Evolutionary conservation across 352 stramenopile genomes (phyloP), one percentile per base, ranked within the genome.

Genomic region (Phytophthora melonis): DNA sequence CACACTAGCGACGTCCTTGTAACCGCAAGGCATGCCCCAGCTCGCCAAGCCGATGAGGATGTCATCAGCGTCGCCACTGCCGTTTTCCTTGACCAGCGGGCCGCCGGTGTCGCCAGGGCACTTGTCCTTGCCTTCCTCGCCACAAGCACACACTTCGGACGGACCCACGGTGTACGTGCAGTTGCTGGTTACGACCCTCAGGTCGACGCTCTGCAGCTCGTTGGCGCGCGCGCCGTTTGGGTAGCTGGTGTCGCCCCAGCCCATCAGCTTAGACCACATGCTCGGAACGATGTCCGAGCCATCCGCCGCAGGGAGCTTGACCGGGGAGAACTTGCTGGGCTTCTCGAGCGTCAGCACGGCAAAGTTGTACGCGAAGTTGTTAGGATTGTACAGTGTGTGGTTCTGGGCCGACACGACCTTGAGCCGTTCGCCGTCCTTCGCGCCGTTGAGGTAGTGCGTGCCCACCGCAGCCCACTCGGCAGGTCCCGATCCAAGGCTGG

Each of bases 341-440:
- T 36, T 71, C 58, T 71, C 68, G 25, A 82, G 77, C 53, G 72
- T 74, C 10, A 92, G 53, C 19, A 93, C 64, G 18, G 74, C 47
- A 56, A 83, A 83, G 70, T 92, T 83, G 53, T 80, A 69, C n/a
- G 45, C 32, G 10, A 36, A 36, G 32, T 14, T 18, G 14, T 14
- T 45, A 16, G 36, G 14, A 18, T 63, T 27, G 21, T 36, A 36
- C 32, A 4, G 32, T 8, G 60, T 65, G 43, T 66, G 60, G 32
- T 66, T 74, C n/a, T 50, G 34, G 2, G 56, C 34, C 56, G 43
- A 50, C 19, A 50, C 47, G 43, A 70, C 53, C 30, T 66, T 70
- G 19, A 70, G 69, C 23, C 65, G 43, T 25, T 75, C 61, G n/a
- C 68, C 61, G 36, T 75, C 68, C 25, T 70, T 57, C 4, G 61